Percentiles rank a stretch among this genome's conserved stretches.
phyloP scores from a whole-genome alignment of 129 eudicot genomes.

The Flaveria linearis region DNA sequence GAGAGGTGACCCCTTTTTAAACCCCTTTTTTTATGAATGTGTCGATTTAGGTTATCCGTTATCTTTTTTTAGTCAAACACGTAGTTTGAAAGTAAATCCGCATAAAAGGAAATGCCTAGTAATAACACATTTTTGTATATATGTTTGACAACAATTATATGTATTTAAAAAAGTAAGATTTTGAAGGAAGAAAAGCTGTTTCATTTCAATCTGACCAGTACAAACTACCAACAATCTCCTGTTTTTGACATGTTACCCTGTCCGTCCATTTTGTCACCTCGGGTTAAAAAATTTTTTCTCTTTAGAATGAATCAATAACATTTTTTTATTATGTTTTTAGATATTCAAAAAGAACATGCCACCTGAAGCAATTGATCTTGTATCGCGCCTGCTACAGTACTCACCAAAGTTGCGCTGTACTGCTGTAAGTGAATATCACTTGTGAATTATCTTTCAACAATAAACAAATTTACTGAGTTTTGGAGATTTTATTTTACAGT shows the following conservation, averaged over 20 bases:
- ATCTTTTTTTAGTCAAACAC: not conserved
- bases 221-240: too few relatives aligned
- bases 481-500: conserved; percentile 40
- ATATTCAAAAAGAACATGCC: conserved; percentile 87
- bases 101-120: not conserved
- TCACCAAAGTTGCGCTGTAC: conserved; percentile 80
- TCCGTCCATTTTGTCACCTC: not conserved
- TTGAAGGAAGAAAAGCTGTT: not conserved
- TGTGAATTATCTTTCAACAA: not conserved
- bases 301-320: not conserved
- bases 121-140: not conserved
- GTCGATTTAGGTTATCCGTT: not conserved
- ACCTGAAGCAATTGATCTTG: conserved; percentile 86
- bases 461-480: not conserved
- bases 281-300: not conserved
- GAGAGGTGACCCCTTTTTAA: not conserved
- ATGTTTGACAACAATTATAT: not conserved
- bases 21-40: not conserved
- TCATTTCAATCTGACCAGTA: too few relatives aligned
- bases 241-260: not conserved
- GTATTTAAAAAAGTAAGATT: not conserved
- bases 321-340: conserved; percentile 39
- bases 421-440: conserved; percentile 63
- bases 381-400: conserved; percentile 90
- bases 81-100: not conserved